These are phyloP conservation scores for Chlorociboria aeruginascens DNA, from an alignment of 495 filamentous ascomycete genomes.

Conservation along the genomic window DNA sequence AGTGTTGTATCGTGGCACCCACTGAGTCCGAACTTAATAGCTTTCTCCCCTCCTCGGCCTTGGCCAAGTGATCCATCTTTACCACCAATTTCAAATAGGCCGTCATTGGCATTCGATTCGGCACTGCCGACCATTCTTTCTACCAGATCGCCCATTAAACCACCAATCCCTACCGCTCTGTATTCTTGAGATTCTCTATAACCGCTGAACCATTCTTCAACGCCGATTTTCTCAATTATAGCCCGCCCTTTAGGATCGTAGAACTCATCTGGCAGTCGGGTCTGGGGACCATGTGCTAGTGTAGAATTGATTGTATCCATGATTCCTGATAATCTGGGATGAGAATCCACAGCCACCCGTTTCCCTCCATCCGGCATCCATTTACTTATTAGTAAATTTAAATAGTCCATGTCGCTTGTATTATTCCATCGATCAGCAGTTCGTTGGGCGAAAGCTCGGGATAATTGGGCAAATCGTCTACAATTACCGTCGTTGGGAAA, in stretches of 20 bases:
- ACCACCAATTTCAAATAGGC: conserved; percentile 36
- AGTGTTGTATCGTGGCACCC: conserved; percentile 95
- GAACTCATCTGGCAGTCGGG: conserved; percentile 69
- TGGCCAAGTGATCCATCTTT: conserved; percentile 23
- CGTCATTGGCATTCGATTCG: conserved; percentile 47
- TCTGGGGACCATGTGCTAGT: conserved; percentile 70
- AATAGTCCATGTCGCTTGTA: conserved; percentile 66
- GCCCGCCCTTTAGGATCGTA: conserved; percentile 62
- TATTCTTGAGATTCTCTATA: conserved; percentile 79
- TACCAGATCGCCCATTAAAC: conserved; percentile 66
- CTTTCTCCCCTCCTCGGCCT: conserved; percentile 33
- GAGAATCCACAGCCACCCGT: conserved; percentile 68
- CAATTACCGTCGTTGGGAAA: conserved; percentile 87
- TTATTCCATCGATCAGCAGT: conserved; percentile 75
- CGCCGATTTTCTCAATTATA: conserved; percentile 65
- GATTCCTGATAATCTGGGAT: conserved; percentile 76
- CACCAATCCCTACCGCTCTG: conserved; percentile 74
- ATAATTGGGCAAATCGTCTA: conserved; percentile 69
- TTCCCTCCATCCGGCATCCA: conserved; percentile 66
- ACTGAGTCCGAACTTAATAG: conserved; percentile 60
- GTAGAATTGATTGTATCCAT: conserved; percentile 91
- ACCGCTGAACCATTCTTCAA: conserved; percentile 90
- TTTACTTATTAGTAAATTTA: conserved; percentile 64
- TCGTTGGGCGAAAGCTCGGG: conserved; percentile 67
- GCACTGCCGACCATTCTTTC: conserved; percentile 65